Evolutionary conservation across 768 basidiomycete species (phyloP), one percentile per base, ranked within the genome.

Genomic region (Lentinula detonsa): DNA sequence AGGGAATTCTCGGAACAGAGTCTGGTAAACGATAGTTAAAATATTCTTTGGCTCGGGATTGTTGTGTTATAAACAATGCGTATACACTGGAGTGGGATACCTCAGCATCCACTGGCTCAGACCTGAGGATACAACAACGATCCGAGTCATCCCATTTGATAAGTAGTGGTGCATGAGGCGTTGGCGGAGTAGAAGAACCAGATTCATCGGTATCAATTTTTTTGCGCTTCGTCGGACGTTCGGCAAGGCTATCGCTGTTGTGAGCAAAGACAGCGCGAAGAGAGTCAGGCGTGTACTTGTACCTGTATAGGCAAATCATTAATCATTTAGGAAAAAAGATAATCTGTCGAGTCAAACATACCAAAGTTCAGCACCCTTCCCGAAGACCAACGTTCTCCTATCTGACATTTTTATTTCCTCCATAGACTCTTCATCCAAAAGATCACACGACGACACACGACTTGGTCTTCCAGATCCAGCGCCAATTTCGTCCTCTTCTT

Each of bases 61-160:
- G 23, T 21, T 46, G 28, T 16, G 42, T 45, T 18, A 57, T 18
- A 28, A 57, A 57, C 8, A 57, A 33, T 13, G 31, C 33, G 23
- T 59, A 48, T 6, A 21, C 34, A 28, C 18, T 21, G 28, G 55
- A 48, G 43, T 37, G n/a, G 4, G 18, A 9, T 6, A 45, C 21
- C 10, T 6, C 18, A 4, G 13, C 23, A 21, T 5, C 43, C 23
- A 15, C 5, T 11, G 43, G 40, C 16, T 59, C 57, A 11, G 57
- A 34, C 37, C 35, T 48, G 48, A 59, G 23, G 49, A 59, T 39
- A 59, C 58, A 37, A 23, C 58, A 59, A 16, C 57, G 57, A 45
- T 59, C 58, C 37, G 49, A 59, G 21, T 39, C 45, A 23, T 57
- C 57, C 57, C 57, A 57, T 57, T 57, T 21, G 3, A 57, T 13